Evolutionary conservation across 306 rosid genomes (phyloP).

Genomic region (Malus sylvestris): DNA sequence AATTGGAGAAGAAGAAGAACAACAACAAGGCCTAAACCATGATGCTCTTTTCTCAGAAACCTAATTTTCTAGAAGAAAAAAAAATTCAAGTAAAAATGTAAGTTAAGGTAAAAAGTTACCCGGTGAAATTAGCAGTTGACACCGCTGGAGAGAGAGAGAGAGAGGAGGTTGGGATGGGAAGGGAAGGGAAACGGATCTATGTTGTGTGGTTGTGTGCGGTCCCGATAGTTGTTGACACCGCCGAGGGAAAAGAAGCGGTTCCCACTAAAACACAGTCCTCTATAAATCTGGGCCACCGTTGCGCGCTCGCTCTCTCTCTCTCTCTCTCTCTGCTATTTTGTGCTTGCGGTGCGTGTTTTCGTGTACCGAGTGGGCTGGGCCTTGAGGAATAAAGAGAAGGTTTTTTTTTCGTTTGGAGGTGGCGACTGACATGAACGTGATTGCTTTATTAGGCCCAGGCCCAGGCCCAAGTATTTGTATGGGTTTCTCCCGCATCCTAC

Average conservation of each 20-base stretch:
- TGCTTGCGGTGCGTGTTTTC: slow-evolving; percentile 12
- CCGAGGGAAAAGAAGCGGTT: slow-evolving; percentile 42
- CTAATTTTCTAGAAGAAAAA: neutral
- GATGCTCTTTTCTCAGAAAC: slow-evolving; percentile 7
- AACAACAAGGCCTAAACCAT: neutral
- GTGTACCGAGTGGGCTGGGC: neutral
- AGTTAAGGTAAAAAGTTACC: slow-evolving; percentile 25
- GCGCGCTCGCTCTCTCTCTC: neutral
- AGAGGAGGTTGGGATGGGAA: neutral
- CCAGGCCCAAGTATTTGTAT: neutral
- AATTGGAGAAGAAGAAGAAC: neutral
- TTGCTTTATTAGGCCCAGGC: neutral
- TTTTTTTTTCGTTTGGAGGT: neutral
- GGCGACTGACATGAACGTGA: no score
- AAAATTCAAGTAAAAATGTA: neutral
- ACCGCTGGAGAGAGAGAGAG: slow-evolving; percentile 14
- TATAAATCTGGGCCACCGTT: slow-evolving; percentile 69
- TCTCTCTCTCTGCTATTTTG: neutral
- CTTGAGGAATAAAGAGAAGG: neutral
- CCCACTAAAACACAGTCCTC: slow-evolving; percentile 24
- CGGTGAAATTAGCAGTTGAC: slow-evolving; percentile 20
- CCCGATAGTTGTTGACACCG: slow-evolving; percentile 33
- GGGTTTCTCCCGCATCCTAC: neutral
- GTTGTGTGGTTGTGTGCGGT: slow-evolving; percentile 15
- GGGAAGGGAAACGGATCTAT: slow-evolving; percentile 32